Evolutionary conservation across 2,329 filamentous ascomycete genomes (phyloP).

Genomic region (Ilyonectria mors-panacis): DNA sequence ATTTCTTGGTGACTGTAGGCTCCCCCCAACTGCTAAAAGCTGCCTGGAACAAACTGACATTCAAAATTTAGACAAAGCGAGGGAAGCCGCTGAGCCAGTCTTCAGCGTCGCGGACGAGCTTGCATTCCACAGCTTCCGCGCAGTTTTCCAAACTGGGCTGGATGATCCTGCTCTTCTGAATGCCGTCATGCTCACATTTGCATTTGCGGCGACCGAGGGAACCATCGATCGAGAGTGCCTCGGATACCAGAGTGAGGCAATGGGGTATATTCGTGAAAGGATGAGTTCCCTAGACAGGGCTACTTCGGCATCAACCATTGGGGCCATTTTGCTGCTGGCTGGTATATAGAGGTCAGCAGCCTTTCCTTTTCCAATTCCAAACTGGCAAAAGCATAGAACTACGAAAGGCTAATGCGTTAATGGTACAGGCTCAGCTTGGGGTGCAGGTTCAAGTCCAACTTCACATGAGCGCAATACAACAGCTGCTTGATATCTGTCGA

Average conservation of each 20-base stretch:
- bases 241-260: constrained; percentile 52
- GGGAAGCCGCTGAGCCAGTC: constrained; percentile 51
- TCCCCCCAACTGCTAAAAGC: too few relatives aligned
- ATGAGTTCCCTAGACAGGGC: constrained; percentile 49
- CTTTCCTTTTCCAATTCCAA: background rate
- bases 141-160: constrained; percentile 51
- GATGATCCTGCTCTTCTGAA: constrained; percentile 56
- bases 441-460: constrained; percentile 56
- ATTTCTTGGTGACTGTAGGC: constrained; percentile 31
- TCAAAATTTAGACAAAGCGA: constrained; percentile 37
- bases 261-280: constrained; percentile 53
- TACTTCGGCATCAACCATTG: constrained; percentile 56
- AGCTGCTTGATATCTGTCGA: constrained; percentile 53
- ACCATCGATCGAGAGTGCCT: constrained; percentile 53
- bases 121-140: constrained; percentile 55
- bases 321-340: constrained; percentile 59
- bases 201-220: constrained; percentile 48
- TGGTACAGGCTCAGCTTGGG: constrained; percentile 53
- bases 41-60: background rate
- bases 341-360: constrained; percentile 56
- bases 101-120: constrained; percentile 56
- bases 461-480: constrained; percentile 57
- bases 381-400: background rate
- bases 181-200: constrained; percentile 58
- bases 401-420: constrained; percentile 20